Percentiles rank a stretch among this genome's conserved stretches.
Evolutionary conservation across 73 alveolate species (phyloP).

Genomic region (Paramecium sexaurelia): DNA sequence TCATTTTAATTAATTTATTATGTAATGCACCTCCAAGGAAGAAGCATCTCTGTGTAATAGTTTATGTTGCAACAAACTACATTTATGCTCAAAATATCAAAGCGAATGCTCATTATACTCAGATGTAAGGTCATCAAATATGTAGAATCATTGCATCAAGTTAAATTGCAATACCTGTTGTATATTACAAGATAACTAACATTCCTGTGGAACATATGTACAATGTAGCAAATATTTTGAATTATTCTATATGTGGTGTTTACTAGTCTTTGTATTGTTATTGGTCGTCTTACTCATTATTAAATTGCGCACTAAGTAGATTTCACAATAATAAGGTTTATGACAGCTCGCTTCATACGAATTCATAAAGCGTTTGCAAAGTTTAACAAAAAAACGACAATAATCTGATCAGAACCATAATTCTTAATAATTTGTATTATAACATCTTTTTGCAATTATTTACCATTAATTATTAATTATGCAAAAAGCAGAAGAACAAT

Average conservation of each 20-base stretch:
- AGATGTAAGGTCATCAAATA: background rate
- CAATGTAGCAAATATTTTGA: conserved; percentile 12
- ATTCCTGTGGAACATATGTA: background rate
- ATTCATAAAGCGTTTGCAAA: background rate
- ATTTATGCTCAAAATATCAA: background rate
- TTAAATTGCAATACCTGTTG: conserved; percentile 5
- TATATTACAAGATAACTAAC: background rate
- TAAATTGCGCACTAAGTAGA: background rate
- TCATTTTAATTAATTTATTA: background rate
- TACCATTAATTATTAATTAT: background rate
- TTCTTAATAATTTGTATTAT: background rate
- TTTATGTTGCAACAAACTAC: background rate
- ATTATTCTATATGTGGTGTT: conserved; percentile 12
- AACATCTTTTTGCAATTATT: background rate
- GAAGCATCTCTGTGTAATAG: background rate
- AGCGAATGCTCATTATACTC: background rate
- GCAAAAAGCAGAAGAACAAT: conserved; percentile 36
- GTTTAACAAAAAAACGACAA: background rate
- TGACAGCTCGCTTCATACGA: background rate
- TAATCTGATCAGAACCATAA: conserved; percentile 8
- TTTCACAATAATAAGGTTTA: background rate
- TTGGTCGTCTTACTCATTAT: background rate
- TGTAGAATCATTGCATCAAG: conserved; percentile 6
- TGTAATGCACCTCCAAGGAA: background rate
- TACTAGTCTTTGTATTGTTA: background rate